A percentile compares a stretch with the other conserved stretches of the same genome.
Conservation (phyloP, 1,139 yeast species). For the Maudiozyma humilis region DNA sequence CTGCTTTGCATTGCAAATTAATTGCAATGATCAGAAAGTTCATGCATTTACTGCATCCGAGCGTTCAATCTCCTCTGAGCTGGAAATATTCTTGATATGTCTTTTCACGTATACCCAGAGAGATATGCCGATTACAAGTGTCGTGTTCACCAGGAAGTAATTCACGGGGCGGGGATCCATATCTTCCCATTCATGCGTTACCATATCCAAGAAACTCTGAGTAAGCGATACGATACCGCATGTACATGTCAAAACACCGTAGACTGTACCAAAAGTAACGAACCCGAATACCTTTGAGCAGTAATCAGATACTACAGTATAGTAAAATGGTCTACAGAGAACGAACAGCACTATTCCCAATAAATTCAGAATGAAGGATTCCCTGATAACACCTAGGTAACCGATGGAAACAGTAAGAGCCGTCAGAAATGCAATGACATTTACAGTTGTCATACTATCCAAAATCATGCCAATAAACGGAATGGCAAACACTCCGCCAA, state of each 20-base stretch:
- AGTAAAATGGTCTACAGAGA: constrained; percentile 83
- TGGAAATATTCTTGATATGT: constrained; percentile 2
- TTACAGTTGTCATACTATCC: constrained; percentile 62
- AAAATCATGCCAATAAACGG: constrained; percentile 80
- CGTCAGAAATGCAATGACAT: constrained; percentile 47
- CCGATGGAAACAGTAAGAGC: constrained; percentile 55
- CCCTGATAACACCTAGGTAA: constrained; percentile 52
- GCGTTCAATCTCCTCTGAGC: too few relatives aligned
- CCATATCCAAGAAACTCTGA: constrained; percentile 60
- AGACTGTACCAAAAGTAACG: constrained; percentile 84
- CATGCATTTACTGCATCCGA: too few relatives aligned
- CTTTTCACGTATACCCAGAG: constrained; percentile 4
- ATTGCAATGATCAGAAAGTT: too few relatives aligned
- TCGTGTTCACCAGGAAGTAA: constrained; percentile 37
- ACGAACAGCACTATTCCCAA: constrained; percentile 63
- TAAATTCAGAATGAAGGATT: constrained; percentile 46
- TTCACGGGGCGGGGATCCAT: constrained; percentile 80
- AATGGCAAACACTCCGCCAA: constrained; percentile 77
- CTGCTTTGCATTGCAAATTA: too few relatives aligned
- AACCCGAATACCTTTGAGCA: constrained; percentile 91
- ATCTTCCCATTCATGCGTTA: constrained; percentile 57
- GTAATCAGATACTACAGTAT: constrained; percentile 85
- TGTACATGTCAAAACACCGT: constrained; percentile 74
- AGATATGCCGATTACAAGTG: constrained; percentile 10
- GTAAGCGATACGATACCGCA: constrained; percentile 70